These are phyloP conservation scores for Stagonosporopsis chrysanthemi DNA, from an alignment of 2,329 filamentous ascomycete genomes.

Conservation along the genomic window DNA sequence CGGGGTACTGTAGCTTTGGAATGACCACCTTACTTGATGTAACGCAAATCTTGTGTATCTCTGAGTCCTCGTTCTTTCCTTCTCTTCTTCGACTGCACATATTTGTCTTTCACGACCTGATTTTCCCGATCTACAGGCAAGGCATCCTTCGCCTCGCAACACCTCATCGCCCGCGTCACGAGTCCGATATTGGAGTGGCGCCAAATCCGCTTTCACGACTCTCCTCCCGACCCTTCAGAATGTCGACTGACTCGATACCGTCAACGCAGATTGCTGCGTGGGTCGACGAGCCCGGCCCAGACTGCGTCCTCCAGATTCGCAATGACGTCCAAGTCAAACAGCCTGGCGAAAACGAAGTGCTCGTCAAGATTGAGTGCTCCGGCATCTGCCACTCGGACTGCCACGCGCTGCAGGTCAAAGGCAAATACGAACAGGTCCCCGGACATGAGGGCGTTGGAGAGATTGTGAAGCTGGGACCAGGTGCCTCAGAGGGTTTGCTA, in stretches of 20 bases:
- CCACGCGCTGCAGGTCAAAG: slow-evolving; percentile 54
- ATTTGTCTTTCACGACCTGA: too few relatives aligned
- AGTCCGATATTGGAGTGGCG: neutral
- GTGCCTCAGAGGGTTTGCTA: slow-evolving; percentile 37
- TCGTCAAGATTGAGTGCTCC: slow-evolving; percentile 57
- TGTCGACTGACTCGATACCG: slow-evolving; percentile 33
- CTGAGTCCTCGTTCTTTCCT: neutral
- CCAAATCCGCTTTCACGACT: neutral
- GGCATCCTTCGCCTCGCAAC: neutral
- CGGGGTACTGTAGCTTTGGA: slow-evolving; percentile 7
- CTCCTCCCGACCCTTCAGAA: neutral
- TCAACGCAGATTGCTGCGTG: slow-evolving; percentile 47
- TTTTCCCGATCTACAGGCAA: neutral
- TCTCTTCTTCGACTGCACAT: neutral
- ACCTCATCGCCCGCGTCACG: neutral
- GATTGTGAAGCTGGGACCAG: slow-evolving; percentile 49
- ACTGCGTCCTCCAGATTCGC: slow-evolving; percentile 48
- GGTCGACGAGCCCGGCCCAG: slow-evolving; percentile 47
- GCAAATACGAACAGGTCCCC: slow-evolving; percentile 55
- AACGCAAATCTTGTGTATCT: neutral
- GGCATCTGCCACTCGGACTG: slow-evolving; percentile 59
- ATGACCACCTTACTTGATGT: neutral
- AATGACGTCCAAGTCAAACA: slow-evolving; percentile 48
- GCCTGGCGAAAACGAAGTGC: slow-evolving; percentile 51
- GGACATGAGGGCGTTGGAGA: slow-evolving; percentile 58